Evolutionary conservation across 23 red algal species (phyloP).

Genomic region (Agarophyton chilense): DNA sequence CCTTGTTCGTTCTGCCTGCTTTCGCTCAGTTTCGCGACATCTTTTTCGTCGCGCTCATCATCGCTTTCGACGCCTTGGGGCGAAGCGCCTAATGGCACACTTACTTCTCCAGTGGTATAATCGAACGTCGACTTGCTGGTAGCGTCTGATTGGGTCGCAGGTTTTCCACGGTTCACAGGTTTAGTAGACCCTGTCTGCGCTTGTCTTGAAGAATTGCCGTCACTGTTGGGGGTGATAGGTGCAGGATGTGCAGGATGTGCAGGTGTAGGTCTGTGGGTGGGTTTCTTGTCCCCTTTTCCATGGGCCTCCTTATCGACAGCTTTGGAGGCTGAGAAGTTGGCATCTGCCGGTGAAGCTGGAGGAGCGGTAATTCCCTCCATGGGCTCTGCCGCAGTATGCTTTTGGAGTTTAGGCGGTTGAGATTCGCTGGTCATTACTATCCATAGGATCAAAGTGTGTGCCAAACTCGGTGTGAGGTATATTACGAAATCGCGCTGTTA

Average conservation of each 20-base stretch:
- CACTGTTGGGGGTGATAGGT: background rate
- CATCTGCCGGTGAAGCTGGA: conserved; percentile 7
- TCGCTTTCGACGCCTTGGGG: background rate
- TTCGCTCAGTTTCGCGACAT: background rate
- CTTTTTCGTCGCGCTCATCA: background rate
- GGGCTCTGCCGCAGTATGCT: background rate
- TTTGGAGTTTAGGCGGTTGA: background rate
- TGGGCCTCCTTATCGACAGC: background rate
- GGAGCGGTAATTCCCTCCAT: conserved; percentile 29
- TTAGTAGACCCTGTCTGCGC: background rate
- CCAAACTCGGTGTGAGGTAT: too few relatives aligned
- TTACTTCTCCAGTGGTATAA: too few relatives aligned
- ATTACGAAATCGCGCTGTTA: too few relatives aligned
- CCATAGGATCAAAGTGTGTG: background rate
- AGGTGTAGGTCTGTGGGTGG: background rate
- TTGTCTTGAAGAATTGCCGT: background rate
- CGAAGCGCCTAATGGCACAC: background rate
- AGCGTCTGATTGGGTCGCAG: background rate
- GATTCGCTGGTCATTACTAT: background rate
- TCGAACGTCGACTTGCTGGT: background rate
- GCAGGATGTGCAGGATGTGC: too few relatives aligned
- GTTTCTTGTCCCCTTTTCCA: background rate
- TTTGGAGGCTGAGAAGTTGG: conserved; percentile 4
- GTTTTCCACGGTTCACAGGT: background rate
- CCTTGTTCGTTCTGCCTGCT: background rate